Evolutionary conservation across 2,329 filamentous ascomycete genomes (phyloP).

Genomic region (Alternaria sp.): DNA sequence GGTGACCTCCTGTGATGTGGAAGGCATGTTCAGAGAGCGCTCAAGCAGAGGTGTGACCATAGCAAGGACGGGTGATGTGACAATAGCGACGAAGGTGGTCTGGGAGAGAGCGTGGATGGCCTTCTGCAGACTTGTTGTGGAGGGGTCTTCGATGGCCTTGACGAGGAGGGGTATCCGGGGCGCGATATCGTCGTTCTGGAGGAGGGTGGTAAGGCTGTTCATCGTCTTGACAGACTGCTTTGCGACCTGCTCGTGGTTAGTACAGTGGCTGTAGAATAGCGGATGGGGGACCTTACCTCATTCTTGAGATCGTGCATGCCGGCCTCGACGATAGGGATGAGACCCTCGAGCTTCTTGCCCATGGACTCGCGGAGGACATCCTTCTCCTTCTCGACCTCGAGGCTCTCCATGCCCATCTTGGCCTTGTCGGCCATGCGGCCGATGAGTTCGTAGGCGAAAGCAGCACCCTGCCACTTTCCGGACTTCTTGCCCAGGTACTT

Average conservation of each 20-base stretch:
- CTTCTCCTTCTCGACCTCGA: conserved; percentile 85
- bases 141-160: conserved; percentile 94
- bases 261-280: conserved; percentile 39
- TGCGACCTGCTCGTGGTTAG: conserved; percentile 53
- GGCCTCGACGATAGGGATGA: conserved; percentile 89
- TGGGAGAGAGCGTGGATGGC: conserved; percentile 95
- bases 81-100: conserved; percentile 97
- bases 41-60: conserved; percentile 94
- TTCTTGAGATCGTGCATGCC: conserved; percentile 97
- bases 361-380: conserved; percentile 89
- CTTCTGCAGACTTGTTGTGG: conserved; percentile 85
- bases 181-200: conserved; percentile 96
- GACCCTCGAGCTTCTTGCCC: conserved; percentile 81
- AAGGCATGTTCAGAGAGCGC: conserved; percentile 88
- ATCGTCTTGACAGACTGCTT: conserved; percentile 94
- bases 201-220: conserved; percentile 84
- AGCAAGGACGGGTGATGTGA: conserved; percentile 93
- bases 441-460: conserved; percentile 82
- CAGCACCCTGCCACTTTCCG: conserved; percentile 96
- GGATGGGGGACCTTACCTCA: conserved; percentile 59
- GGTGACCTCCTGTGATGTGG: conserved; percentile 90
- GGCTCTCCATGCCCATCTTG: conserved; percentile 80
- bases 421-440: conserved; percentile 96
- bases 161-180: conserved; percentile 90
- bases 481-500: conserved; percentile 81